These are phyloP conservation scores for Staphylotrichum tortipilum DNA, from an alignment of 495 filamentous ascomycete genomes.

Conservation along the genomic window DNA sequence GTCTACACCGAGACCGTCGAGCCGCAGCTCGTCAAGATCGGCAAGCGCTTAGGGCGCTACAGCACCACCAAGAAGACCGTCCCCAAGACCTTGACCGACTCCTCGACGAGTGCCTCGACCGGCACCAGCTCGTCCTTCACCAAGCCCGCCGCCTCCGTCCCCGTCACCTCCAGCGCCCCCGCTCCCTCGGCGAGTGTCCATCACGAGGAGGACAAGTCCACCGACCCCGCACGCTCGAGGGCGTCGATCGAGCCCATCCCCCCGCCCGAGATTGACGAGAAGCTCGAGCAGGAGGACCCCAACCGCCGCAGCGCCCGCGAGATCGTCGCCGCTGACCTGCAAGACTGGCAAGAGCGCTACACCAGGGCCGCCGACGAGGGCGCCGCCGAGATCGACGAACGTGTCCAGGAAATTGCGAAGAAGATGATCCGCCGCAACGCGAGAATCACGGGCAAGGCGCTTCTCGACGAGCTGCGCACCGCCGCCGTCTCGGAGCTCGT, in stretches of 20 bases:
- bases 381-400: slow-evolving; percentile 64
- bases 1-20: slow-evolving; percentile 88
- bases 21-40: slow-evolving; percentile 87
- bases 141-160: slow-evolving; percentile 28
- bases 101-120: slow-evolving; percentile 10
- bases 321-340: slow-evolving; percentile 68
- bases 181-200: slow-evolving; percentile 1
- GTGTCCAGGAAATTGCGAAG: slow-evolving; percentile 55
- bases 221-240: slow-evolving; percentile 15
- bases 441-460: slow-evolving; percentile 49
- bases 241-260: slow-evolving; percentile 14
- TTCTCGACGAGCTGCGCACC: slow-evolving; percentile 60
- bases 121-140: slow-evolving; percentile 26
- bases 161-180: slow-evolving; percentile 1
- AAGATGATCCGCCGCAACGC: slow-evolving; percentile 44
- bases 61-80: slow-evolving; percentile 26
- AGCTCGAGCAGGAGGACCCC: slow-evolving; percentile 30
- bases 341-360: slow-evolving; percentile 79
- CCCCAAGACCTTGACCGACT: slow-evolving; percentile 15
- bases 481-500: slow-evolving; percentile 53
- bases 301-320: slow-evolving; percentile 45
- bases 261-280: slow-evolving; percentile 21
- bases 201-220: not conserved
- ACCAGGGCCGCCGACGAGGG: slow-evolving; percentile 72
- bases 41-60: slow-evolving; percentile 80